These are phyloP conservation scores for Diaporthe citrichinensis DNA, from an alignment of 2,329 filamentous ascomycete species.

Conservation along the genomic window DNA sequence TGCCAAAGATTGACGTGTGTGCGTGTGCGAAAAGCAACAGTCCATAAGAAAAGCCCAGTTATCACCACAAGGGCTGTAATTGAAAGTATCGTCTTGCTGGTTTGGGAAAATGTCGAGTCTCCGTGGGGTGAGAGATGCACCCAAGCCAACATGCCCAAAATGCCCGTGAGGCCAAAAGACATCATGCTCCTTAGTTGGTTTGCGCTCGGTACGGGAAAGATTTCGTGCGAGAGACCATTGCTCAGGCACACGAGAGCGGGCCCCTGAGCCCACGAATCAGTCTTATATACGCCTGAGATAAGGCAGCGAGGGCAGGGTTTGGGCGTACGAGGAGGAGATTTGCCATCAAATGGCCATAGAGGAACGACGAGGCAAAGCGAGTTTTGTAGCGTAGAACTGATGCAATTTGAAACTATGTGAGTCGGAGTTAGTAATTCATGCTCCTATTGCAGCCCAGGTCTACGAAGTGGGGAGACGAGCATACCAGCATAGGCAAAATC, in stretches of 20 bases:
- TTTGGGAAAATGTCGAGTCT: too few species aligned
- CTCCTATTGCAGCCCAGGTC: not conserved
- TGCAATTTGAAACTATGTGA: not conserved
- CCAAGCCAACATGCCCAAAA: not conserved
- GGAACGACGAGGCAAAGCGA: not conserved
- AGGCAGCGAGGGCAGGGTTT: not conserved
- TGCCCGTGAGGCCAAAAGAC: not conserved
- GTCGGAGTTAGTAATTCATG: not conserved
- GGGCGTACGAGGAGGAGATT: not conserved
- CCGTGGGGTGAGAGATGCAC: not conserved
- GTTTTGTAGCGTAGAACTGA: not conserved
- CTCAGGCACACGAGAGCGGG: not conserved
- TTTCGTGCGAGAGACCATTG: not conserved
- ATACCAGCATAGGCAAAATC: not conserved
- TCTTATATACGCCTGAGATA: not conserved
- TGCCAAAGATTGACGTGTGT: not conserved
- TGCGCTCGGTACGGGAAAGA: not conserved
- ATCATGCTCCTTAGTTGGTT: not conserved
- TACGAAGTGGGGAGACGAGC: not conserved
- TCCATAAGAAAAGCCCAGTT: not conserved
- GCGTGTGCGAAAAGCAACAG: not conserved
- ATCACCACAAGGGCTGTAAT: not conserved
- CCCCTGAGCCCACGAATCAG: not conserved
- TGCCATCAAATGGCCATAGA: not conserved
- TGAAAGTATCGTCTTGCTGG: not conserved